Base-by-base conservation (phyloP, 2,329 filamentous ascomycete genomes). In the Drechslerella stenobrocha region DNA sequence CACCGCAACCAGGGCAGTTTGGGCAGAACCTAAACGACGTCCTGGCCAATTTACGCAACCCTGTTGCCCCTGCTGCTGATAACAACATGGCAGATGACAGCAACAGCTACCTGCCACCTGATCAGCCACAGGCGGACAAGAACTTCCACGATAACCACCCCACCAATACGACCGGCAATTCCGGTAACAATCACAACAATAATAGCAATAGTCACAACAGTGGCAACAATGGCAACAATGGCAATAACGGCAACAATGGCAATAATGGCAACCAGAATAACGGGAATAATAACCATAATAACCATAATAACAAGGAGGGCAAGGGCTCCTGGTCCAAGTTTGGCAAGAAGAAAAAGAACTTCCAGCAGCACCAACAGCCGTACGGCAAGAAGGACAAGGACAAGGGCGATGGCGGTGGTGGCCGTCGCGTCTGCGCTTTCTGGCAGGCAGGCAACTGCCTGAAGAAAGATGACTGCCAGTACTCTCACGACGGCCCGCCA, bases 281-380 rank as follows among this genome's bases (percentile, higher is more conserved):
- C 34, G n/a, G n/a, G n/a, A n/a, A n/a, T n/a, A 37, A 37, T 37
- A 37, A 13, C 11, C 34, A 37, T 18, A 18, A 23, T 26, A 23
- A 23, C 22, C 15, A 23, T 23, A 32, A 32, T 23, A 42, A 48
- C 18, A 66, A 66, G 18, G 63, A 67, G 20, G 63, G 63, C 3
- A 67, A 67, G 26, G 63, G 63, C 18, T 60, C 55, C 44, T 67
- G 63, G 63, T 48, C 63, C 8, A 67, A 67, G 37, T 67, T 67
- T 47, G 63, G 63, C 18, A 67, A 67, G 24, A 67, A 67, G 48
- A 60, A 60, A 48, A 67, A 67, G 35, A 52, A 67, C 24, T 50
- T 59, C 34, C 52, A 60, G 3, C 63, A 67, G 18, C 50, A 56
- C 32, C 63, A 67, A 13, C 63, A 47, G 11, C 63, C 63, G 11